Percentiles rank a stretch among this genome's conserved stretches.
phyloP scores from a whole-genome alignment of 208 protist genomes.

The Trypanosoma lewisi region DNA sequence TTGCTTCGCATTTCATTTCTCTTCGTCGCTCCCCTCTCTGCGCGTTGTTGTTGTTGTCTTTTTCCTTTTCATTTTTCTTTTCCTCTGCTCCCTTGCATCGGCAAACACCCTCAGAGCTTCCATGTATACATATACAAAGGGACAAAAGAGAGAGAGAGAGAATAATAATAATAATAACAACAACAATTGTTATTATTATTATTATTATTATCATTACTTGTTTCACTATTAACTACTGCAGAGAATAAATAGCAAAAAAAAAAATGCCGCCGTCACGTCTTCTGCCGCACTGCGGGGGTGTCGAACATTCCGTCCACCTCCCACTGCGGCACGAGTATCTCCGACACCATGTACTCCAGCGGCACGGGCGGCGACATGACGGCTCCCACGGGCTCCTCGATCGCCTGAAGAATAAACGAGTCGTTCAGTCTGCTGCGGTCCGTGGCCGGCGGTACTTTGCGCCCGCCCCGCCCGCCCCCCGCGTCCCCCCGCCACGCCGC shows the following conservation, averaged over 20 bases:
- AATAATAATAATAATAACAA: background rate
- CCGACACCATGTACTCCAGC: constrained; percentile 57
- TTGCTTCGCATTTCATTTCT: no score
- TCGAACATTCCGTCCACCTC: constrained; percentile 57
- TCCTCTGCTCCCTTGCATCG: no score
- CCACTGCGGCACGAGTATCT: constrained; percentile 71
- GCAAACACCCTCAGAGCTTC: no score
- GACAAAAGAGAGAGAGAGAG: constrained; percentile 1
- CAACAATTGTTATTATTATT: background rate
- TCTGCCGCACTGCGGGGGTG: constrained; percentile 26
- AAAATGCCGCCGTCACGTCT: no score
- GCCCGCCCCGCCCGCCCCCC: background rate
- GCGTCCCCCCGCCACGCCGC: constrained; percentile 30
- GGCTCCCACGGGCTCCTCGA: constrained; percentile 30
- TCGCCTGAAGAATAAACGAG: constrained; percentile 38
- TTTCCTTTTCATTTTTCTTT: no score
- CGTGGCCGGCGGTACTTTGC: constrained; percentile 24
- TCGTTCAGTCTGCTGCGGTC: constrained; percentile 46
- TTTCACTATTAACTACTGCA: no score
- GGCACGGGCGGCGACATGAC: constrained; percentile 53
- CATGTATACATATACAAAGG: no score
- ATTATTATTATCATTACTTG: background rate
- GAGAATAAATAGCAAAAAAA: no score
- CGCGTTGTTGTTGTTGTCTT: no score
- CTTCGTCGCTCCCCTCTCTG: no score